Conservation (phyloP, 495 filamentous ascomycete species). For the Hypoxylon crocopeplum region DNA sequence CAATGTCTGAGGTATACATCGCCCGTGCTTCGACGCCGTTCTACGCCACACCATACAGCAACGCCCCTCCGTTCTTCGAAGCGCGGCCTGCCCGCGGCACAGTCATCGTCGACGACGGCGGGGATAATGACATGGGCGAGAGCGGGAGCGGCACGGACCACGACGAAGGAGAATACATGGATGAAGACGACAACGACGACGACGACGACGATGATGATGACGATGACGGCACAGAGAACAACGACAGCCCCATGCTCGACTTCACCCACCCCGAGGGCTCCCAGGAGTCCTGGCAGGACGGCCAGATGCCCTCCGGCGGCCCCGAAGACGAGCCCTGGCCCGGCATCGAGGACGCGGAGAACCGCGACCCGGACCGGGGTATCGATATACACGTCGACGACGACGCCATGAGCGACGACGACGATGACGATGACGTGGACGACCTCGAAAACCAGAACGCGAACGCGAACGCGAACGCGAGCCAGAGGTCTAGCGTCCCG, state of each 20-base stretch:
- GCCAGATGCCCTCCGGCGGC: conserved; percentile 20
- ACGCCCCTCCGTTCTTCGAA: conserved; percentile 47
- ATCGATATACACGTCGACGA: conserved; percentile 35
- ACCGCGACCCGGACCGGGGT: conserved; percentile 43
- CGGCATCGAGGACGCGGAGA: conserved; percentile 55
- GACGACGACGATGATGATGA: conserved; percentile 11
- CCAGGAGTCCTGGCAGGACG: conserved; percentile 37
- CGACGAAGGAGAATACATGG: conserved; percentile 38
- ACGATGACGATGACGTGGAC: conserved; percentile 29
- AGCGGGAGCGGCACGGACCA: conserved; percentile 46
- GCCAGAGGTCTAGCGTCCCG: conserved; percentile 45
- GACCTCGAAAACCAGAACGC: conserved; percentile 35
- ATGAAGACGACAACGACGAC: conserved; percentile 23
- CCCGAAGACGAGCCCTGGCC: conserved; percentile 54
- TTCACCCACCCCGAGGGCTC: conserved; percentile 20
- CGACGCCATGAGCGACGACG: conserved; percentile 26
- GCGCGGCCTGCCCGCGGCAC: conserved; percentile 14
- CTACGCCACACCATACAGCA: conserved; percentile 63
- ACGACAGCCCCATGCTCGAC: conserved; percentile 38
- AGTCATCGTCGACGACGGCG: conserved; percentile 19
- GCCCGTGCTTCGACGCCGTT: conserved; percentile 54
- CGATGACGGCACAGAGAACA: conserved; percentile 20
- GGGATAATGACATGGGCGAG: conserved; percentile 25
- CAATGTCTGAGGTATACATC: conserved; percentile 38
- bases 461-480: conserved; percentile 20